A percentile compares a stretch with the other conserved stretches of the same genome.
These are phyloP conservation scores for Graphiopsis chlorocephala DNA, from an alignment of 2,329 filamentous ascomycete species.

Conservation along the genomic window DNA sequence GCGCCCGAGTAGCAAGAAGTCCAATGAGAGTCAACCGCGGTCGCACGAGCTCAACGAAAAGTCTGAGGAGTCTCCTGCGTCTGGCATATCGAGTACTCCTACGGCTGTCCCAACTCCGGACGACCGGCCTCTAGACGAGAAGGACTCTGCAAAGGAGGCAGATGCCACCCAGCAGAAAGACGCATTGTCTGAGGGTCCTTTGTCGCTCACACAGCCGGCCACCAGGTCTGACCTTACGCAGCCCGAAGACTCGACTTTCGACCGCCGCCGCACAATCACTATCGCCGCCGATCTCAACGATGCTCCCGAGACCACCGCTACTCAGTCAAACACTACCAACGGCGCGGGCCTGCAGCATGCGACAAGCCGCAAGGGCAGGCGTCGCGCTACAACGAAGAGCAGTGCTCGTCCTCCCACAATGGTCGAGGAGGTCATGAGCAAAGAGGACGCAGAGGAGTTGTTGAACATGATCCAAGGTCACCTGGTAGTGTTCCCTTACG, in stretches of 20 bases:
- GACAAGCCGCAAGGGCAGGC: slow-evolving; percentile 57
- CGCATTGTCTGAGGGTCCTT: not conserved
- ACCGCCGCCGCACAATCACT: slow-evolving; percentile 33
- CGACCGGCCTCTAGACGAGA: slow-evolving; percentile 29
- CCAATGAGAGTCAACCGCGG: slow-evolving; percentile 20
- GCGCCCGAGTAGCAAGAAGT: slow-evolving; percentile 31
- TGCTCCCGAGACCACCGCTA: slow-evolving; percentile 32
- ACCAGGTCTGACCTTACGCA: slow-evolving; percentile 18
- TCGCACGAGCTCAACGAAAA: slow-evolving; percentile 29
- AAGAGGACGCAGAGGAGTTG: slow-evolving; percentile 75
- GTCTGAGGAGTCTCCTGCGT: slow-evolving; percentile 23
- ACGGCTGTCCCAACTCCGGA: slow-evolving; percentile 31
- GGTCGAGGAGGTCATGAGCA: slow-evolving; percentile 71
- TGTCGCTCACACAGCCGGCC: slow-evolving; percentile 25
- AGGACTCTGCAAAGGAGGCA: slow-evolving; percentile 22
- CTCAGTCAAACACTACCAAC: slow-evolving; percentile 21
- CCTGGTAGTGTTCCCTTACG: slow-evolving; percentile 88
- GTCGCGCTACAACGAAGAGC: slow-evolving; percentile 68
- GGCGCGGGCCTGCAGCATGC: slow-evolving; percentile 21
- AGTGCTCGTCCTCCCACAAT: slow-evolving; percentile 60
- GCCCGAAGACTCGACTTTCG: slow-evolving; percentile 34
- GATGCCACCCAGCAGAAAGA: slow-evolving; percentile 18
- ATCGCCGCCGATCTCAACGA: slow-evolving; percentile 17
- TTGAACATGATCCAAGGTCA: slow-evolving; percentile 81
- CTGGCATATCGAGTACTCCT: slow-evolving; percentile 25